Evolutionary conservation across 805 yeast species (phyloP).

Genomic region (Sungouiella thailandica): DNA sequence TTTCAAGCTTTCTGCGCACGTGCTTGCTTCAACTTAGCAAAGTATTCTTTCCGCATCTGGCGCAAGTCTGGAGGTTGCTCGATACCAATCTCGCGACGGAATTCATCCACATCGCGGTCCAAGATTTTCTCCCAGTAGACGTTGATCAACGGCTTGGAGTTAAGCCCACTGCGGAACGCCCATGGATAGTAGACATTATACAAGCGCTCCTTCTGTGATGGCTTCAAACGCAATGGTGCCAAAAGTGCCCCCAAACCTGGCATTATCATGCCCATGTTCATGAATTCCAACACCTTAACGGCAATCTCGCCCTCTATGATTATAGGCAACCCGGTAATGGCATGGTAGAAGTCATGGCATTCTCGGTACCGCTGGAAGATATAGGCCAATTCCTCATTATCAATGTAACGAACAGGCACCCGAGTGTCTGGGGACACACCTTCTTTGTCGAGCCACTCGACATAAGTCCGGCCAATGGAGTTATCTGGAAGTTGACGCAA

Average conservation of each 20-base stretch:
- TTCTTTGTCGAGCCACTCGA: constrained; percentile 77
- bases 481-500: constrained; percentile 57
- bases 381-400: constrained; percentile 85
- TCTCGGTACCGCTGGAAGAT: constrained; percentile 93
- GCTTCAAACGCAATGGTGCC: constrained; percentile 75
- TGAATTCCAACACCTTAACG: constrained; percentile 85
- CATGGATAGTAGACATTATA: constrained; percentile 76
- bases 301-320: constrained; percentile 96
- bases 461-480: constrained; percentile 76
- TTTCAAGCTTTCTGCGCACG: too few relatives aligned
- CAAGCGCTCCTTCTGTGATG: constrained; percentile 58
- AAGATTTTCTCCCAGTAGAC: constrained; percentile 89
- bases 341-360: constrained; percentile 95
- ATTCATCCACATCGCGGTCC: constrained; percentile 64
- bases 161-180: constrained; percentile 72
- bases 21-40: constrained; percentile 27
- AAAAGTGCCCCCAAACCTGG: constrained; percentile 88
- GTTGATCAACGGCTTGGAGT: constrained; percentile 72
- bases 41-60: constrained; percentile 45
- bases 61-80: constrained; percentile 74
- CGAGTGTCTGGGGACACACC: constrained; percentile 93
- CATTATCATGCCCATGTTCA: constrained; percentile 92
- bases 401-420: constrained; percentile 80
- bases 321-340: constrained; percentile 84
- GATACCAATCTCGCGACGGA: constrained; percentile 69